phyloP scores from a whole-genome alignment of 2,329 filamentous ascomycete genomes.

The Colletotrichum echinochloae region DNA sequence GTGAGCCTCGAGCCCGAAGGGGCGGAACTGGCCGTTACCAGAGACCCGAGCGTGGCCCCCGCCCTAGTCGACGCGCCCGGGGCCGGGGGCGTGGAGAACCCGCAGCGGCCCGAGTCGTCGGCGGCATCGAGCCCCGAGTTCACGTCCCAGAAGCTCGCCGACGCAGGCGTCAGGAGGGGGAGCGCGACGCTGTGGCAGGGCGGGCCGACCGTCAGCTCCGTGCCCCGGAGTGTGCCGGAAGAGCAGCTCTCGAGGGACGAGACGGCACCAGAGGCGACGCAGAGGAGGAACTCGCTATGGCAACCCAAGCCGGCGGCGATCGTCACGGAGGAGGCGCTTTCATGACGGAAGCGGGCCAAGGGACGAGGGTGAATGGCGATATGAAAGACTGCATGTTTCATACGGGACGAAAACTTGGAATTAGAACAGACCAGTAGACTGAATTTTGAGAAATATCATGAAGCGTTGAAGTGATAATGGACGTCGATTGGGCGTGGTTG shows the following conservation, averaged over 20 bases:
- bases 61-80: conserved; percentile 22
- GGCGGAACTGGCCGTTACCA: neutral
- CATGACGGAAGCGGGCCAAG: neutral
- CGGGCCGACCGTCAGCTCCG: conserved; percentile 1
- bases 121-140: conserved; percentile 32
- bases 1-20: conserved; percentile 50
- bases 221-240: conserved; percentile 26
- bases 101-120: neutral
- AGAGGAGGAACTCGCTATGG: conserved; percentile 16
- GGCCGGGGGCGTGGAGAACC: neutral
- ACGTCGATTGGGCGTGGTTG: neutral
- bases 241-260: conserved; percentile 5
- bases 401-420: neutral
- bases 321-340: neutral
- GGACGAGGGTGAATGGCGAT: neutral
- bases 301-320: conserved; percentile 23
- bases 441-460: neutral
- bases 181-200: conserved; percentile 33
- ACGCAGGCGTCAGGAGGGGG: conserved; percentile 16
- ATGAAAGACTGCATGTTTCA: conserved; percentile 14
- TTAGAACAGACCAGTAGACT: neutral
- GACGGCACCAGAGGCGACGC: neutral
- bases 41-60: conserved; percentile 21
- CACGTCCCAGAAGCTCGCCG: conserved; percentile 20
- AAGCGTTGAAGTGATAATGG: neutral